A percentile compares a stretch with the other conserved stretches of the same genome.
Evolutionary conservation across 768 basidiomycete species (phyloP).

Genomic region (Agrocybe chaxingu): DNA sequence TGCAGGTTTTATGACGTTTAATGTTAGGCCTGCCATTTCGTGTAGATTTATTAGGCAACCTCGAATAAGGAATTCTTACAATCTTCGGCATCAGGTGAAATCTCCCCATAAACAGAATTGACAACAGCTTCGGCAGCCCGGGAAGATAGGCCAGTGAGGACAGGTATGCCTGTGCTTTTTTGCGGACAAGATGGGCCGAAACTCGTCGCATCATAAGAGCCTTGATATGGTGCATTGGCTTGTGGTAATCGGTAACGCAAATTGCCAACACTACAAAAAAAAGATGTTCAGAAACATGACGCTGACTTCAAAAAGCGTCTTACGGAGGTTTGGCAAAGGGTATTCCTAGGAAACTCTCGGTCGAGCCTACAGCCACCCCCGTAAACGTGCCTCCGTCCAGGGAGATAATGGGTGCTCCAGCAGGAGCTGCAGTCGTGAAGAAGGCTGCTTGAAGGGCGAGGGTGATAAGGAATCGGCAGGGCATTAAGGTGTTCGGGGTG

Average conservation of each 20-base stretch:
- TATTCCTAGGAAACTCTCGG: slow-evolving; percentile 44
- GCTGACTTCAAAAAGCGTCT: slow-evolving; percentile 10
- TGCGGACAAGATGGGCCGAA: slow-evolving; percentile 46
- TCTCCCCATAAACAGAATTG: slow-evolving; percentile 20
- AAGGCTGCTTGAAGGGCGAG: slow-evolving; percentile 12
- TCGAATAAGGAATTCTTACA: slow-evolving; percentile 29
- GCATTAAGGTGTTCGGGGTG: not conserved
- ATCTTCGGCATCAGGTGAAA: slow-evolving; percentile 37
- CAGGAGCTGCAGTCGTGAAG: slow-evolving; percentile 7
- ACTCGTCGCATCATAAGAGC: slow-evolving; percentile 28
- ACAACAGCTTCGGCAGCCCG: slow-evolving; percentile 27
- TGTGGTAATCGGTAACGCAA: slow-evolving; percentile 38
- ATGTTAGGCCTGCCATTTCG: slow-evolving; percentile 35
- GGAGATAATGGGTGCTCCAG: slow-evolving; percentile 28
- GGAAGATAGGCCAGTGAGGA: slow-evolving; percentile 27
- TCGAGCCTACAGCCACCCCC: slow-evolving; percentile 29
- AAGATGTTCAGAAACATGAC: not conserved
- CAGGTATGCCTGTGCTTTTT: slow-evolving; percentile 30
- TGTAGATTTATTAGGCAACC: not conserved
- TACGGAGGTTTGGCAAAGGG: slow-evolving; percentile 54
- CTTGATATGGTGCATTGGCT: slow-evolving; percentile 31
- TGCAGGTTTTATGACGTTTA: slow-evolving; percentile 48
- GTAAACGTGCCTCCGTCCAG: slow-evolving; percentile 41
- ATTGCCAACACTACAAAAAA: slow-evolving; percentile 25
- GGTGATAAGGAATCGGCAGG: not conserved